These are phyloP conservation scores for Talaromyces sp. DNA, from an alignment of 2,329 filamentous ascomycete species.

Conservation along the genomic window DNA sequence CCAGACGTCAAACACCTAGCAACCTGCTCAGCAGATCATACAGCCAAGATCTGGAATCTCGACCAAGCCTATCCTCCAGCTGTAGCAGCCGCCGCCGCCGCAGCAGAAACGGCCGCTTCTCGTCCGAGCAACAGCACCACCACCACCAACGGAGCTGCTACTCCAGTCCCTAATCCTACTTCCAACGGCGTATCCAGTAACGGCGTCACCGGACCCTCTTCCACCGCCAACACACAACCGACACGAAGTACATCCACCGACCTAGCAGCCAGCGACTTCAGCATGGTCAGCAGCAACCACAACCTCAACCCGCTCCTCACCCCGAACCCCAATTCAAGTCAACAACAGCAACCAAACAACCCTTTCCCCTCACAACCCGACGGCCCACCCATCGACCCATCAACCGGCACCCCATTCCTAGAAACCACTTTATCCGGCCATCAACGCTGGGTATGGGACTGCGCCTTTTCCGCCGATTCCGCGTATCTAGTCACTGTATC, in stretches of 20 bases:
- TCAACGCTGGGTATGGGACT: conserved; percentile 97
- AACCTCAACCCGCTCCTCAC: conserved; percentile 14
- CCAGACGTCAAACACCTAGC: conserved; percentile 92
- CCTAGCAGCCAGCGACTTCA: conserved; percentile 13
- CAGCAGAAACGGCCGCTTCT: conserved; percentile 17
- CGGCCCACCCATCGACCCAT: conserved; percentile 38
- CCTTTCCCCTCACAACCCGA: conserved; percentile 33
- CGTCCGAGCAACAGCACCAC: conserved; percentile 7
- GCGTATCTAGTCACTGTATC: conserved; percentile 91
- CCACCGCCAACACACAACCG: neutral
- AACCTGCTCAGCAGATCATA: conserved; percentile 89
- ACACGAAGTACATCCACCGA: conserved; percentile 10
- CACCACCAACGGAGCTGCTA: conserved; percentile 7
- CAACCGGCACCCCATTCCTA: conserved; percentile 60
- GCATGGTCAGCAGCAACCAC: conserved; percentile 3
- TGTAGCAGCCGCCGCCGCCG: conserved; percentile 30
- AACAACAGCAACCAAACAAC: conserved; percentile 13
- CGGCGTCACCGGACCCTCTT: neutral
- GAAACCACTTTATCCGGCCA: conserved; percentile 85
- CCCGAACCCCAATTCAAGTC: conserved; percentile 24
- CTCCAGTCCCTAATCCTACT: neutral
- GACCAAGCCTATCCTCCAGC: conserved; percentile 55
- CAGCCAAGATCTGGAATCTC: conserved; percentile 94
- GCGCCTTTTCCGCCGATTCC: conserved; percentile 87
- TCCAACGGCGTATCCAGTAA: neutral